Conservation (phyloP, 768 basidiomycete genomes). For the Tylopilus sp. region DNA sequence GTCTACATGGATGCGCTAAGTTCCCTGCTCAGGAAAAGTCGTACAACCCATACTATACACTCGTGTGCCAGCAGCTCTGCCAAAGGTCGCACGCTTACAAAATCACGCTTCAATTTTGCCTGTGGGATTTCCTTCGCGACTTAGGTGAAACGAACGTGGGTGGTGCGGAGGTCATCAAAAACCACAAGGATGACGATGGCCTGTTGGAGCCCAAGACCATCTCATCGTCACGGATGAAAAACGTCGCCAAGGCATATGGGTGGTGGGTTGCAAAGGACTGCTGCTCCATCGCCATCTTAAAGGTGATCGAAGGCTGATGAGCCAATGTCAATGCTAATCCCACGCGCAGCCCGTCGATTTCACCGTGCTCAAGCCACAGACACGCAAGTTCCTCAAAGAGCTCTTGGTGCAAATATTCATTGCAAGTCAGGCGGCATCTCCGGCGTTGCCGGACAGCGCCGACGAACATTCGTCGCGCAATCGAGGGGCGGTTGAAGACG, state of each 20-base stretch:
- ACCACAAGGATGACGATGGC: conserved; percentile 42
- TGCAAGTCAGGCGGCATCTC: conserved; percentile 71
- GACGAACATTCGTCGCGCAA: conserved; percentile 44
- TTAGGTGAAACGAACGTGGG: conserved; percentile 83
- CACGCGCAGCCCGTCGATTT: conserved; percentile 82
- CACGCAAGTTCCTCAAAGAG: conserved; percentile 63
- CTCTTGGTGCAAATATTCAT: conserved; percentile 69
- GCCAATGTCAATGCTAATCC: not conserved
- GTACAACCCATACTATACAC: conserved; percentile 95
- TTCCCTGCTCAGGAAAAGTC: conserved; percentile 58
- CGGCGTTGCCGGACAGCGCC: conserved; percentile 44
- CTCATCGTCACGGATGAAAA: conserved; percentile 55
- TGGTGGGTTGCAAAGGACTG: conserved; percentile 93
- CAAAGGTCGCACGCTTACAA: conserved; percentile 76
- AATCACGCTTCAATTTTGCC: conserved; percentile 89
- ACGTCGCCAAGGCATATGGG: conserved; percentile 81
- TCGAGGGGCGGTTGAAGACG: conserved; percentile 64
- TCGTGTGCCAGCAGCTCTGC: conserved; percentile 84
- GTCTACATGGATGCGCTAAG: not conserved
- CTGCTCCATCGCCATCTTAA: conserved; percentile 71
- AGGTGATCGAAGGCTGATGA: conserved; percentile 53
- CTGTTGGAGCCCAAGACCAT: conserved; percentile 48
- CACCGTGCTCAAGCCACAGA: conserved; percentile 60
- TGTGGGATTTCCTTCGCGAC: conserved; percentile 96
- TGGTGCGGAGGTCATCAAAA: conserved; percentile 73